Percentiles rank a stretch among this genome's conserved stretches.
phyloP scores from a whole-genome alignment of 2,329 filamentous ascomycete genomes.

The Trichoderma sp. region DNA sequence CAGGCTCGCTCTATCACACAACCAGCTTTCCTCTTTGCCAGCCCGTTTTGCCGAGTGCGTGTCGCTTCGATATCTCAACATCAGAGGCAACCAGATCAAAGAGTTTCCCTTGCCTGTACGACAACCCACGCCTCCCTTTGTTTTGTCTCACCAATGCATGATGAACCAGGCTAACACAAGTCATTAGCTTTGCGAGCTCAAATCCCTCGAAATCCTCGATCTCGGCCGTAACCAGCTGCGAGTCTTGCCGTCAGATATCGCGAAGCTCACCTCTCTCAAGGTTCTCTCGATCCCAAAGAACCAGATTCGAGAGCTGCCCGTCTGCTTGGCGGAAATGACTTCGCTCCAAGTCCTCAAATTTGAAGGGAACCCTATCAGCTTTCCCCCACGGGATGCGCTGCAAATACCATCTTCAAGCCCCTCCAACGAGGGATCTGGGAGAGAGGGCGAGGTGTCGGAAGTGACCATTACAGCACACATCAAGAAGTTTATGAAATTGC shows the following conservation, averaged over 20 bases:
- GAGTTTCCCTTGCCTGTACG: slow-evolving; percentile 61
- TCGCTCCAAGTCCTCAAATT: slow-evolving; percentile 88
- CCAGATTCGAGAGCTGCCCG: slow-evolving; percentile 78
- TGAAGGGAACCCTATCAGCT: slow-evolving; percentile 81
- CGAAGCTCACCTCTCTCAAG: slow-evolving; percentile 79
- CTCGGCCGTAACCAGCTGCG: slow-evolving; percentile 85
- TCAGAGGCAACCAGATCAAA: slow-evolving; percentile 72
- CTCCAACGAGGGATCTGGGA: slow-evolving; percentile 54
- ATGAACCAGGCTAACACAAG: slow-evolving; percentile 28
- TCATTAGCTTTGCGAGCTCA: slow-evolving; percentile 76
- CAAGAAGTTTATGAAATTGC: slow-evolving; percentile 61
- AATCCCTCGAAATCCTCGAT: slow-evolving; percentile 88
- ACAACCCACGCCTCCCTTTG: slow-evolving; percentile 21
- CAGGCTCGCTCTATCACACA: slow-evolving; percentile 80
- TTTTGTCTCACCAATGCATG: background rate
- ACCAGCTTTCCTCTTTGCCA: slow-evolving; percentile 70
- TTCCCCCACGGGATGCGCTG: slow-evolving; percentile 72
- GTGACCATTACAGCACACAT: slow-evolving; percentile 62
- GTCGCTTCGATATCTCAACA: slow-evolving; percentile 77
- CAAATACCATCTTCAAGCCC: slow-evolving; percentile 59
- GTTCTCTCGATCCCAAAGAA: slow-evolving; percentile 88
- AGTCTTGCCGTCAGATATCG: slow-evolving; percentile 75
- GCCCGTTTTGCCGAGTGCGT: slow-evolving; percentile 73
- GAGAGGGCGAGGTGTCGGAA: slow-evolving; percentile 65
- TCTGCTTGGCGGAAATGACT: slow-evolving; percentile 84